Evolutionary conservation across 2,329 filamentous ascomycete genomes (phyloP), one percentile per base, ranked within the genome.

Genomic region (Penicillium sp.): DNA sequence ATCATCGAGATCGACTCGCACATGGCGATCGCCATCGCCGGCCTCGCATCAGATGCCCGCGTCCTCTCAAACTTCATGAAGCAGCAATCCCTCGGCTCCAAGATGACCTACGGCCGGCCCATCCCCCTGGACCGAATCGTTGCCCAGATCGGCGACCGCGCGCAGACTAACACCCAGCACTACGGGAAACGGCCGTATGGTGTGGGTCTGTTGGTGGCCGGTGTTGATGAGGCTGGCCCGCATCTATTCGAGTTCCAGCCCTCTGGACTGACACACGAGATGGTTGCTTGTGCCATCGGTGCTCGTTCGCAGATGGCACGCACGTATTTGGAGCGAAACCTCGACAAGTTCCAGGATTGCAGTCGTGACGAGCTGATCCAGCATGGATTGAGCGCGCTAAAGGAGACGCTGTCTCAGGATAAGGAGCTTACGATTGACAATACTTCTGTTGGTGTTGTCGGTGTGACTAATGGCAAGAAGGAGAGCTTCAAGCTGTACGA

Each of bases 61-160:
- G 93, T 98, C 63, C 89, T 98, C 63, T 96, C 90, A 78, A 98
- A 98, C 82, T 98, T 96, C 78, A 97, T 98, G 91, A 97, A 96
- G 78, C 89, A 95, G 75, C 93, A 97, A 76, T 95, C 88, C 57
- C 88, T 98, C 65, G 87, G 88, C 65, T 91, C 93, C 64, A 89
- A 91, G 71, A 84, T 98, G 63, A 95, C 89, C 51, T 97, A 95
- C 77, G 91, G 88, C 73, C 90, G 93, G 60, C 83, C 90, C 60
- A 93, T 98, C 69, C 88, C 89, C 29, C 77, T 97, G 67, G 85
- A 88, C 65, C 85, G 87, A 56, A 88, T 97, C 63, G 90, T 95
- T 60, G 80, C 83, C 58, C 85, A 91, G 72, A 96, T 98, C 67
- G 91, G 87, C 62, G 89, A 95, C 71, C 93, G 95, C 72, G 93